Evolutionary conservation across 768 basidiomycete species (phyloP), one percentile per base, ranked within the genome.

Genomic region (Mycena latifolia): DNA sequence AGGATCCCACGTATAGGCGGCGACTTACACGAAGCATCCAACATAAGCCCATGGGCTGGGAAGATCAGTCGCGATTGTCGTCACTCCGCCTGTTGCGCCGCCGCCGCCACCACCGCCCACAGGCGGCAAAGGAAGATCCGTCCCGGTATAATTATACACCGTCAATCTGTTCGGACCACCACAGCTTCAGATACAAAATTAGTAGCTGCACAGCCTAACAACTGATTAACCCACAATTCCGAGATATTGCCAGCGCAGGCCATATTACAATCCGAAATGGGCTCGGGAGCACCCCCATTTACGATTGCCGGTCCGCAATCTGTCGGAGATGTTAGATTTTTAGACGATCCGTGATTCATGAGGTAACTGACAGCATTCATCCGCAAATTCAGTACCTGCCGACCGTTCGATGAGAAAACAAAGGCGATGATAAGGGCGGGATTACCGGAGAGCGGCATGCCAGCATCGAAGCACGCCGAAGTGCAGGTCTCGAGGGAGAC

Each of bases 121-220:
- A 20, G 73, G 76, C 22, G 72, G 65, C 15, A 73, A 73, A n/a
- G 87, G 84, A 27, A 88, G 79, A 61, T 78, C 75, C 0, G 83
- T 85, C 0, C 89, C 90, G 43, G 90, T 92, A 67, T 86, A 92
- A 74, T 92, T 90, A 75, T 91, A 93, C 4, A 89, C 75, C 57
- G 86, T 90, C 24, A 93, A 79, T 47, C 86, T 79, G 71, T 89
- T 83, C 0, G 92, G 89, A 35, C 92, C 92, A 24, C 92, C 92
- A 68, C 92, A 94, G 64, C 68, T 69, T 43, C 28, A n/a, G 5
- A 22, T 10, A 10, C 35, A 18, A 27, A 9, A 45, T 66, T 25
- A 66, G 55, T 4, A 14, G 9, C 10, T 12, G 20, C 1, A 6
- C 14, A 24, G 8, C 18, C 3, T 3, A 28, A 5, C 2, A 41